Evolutionary conservation across 768 basidiomycete species (phyloP), one percentile per base, ranked within the genome.

Genomic region (Coprinellus micaceus): DNA sequence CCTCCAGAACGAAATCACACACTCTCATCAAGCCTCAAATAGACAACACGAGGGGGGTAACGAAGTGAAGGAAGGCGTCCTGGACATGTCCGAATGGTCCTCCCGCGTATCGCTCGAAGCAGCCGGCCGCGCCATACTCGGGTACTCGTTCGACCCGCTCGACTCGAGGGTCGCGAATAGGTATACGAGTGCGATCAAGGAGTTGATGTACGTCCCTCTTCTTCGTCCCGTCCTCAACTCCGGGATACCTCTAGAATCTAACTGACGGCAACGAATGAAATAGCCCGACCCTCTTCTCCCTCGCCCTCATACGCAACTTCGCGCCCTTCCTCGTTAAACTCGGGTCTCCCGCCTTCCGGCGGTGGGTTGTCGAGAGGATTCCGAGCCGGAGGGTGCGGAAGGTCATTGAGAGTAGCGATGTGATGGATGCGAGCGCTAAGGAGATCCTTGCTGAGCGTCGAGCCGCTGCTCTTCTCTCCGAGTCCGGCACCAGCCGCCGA

Each of bases 31-130:
- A 24, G 13, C 21, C 3, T 15, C 44, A 11, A 21, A 24, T 7
- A 15, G 19, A 30, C 15, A 3, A 19, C 12, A 22, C 5, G 46
- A 51, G 19, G 37, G 43, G 22, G 26, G 47, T 17, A 21, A 48
- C n/a, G 59, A 43, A 39, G 45, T 50, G 21, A 60, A 52, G 5
- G 4, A 21, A 26, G 60, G 59, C 33, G 63, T 74, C 24, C 60
- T 81, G 13, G 74, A 79, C 54, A 76, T 81, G 73, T 74, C 75
- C 3, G 73, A 77, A 54, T 79, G 77, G 75, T 70, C 76, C 66
- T 75, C 70, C 21, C 71, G 78, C 19, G 71, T 75, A 4, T 74
- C 79, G 15, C 66, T 80, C 6, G 78, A 79, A 58, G 67, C 71
- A 0, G 71, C 77, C 12, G 79, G 77, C 13, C 72, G 72, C 58